A percentile compares a stretch with the other conserved stretches of the same genome.
These are phyloP conservation scores for Pelargonium fulgidum DNA, from an alignment of 441 rosid genomes.

Conservation along the genomic window DNA sequence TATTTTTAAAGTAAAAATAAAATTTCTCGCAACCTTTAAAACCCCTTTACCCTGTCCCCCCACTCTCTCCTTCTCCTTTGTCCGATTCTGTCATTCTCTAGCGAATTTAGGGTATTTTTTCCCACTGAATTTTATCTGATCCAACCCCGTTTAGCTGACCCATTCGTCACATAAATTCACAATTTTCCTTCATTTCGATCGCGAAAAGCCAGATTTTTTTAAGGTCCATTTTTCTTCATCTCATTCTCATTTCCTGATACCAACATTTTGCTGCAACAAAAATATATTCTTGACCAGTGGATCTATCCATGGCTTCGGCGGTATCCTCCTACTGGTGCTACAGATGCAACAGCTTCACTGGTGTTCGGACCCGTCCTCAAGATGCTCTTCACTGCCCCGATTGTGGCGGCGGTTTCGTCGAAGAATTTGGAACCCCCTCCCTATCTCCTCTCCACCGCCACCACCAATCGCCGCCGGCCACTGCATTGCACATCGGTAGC, in stretches of 20 bases:
- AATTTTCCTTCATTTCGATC: background rate
- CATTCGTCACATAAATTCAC: background rate
- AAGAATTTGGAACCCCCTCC: constrained; percentile 29
- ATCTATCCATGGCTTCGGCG: constrained; percentile 26
- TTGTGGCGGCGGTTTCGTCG: constrained; percentile 46
- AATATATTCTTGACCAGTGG: background rate
- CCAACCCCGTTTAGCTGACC: too few relatives aligned
- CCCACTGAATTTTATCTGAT: too few relatives aligned
- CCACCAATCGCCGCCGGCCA: constrained; percentile 18
- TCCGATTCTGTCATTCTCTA: background rate
- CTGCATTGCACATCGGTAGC: constrained; percentile 19
- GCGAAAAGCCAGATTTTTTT: background rate
- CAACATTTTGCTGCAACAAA: background rate
- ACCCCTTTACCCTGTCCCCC: background rate
- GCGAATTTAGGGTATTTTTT: background rate
- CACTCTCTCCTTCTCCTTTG: background rate
- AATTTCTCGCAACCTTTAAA: background rate
- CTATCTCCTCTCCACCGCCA: constrained; percentile 26
- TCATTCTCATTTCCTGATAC: background rate
- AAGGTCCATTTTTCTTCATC: background rate
- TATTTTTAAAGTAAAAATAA: too few relatives aligned
- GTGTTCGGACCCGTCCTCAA: constrained; percentile 21
- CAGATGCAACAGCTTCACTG: constrained; percentile 38
- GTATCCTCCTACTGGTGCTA: constrained; percentile 48
- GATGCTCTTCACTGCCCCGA: constrained; percentile 40